phyloP scores from a whole-genome alignment of 164 flowering plant genomes.

The Magnolia changhungtana region DNA sequence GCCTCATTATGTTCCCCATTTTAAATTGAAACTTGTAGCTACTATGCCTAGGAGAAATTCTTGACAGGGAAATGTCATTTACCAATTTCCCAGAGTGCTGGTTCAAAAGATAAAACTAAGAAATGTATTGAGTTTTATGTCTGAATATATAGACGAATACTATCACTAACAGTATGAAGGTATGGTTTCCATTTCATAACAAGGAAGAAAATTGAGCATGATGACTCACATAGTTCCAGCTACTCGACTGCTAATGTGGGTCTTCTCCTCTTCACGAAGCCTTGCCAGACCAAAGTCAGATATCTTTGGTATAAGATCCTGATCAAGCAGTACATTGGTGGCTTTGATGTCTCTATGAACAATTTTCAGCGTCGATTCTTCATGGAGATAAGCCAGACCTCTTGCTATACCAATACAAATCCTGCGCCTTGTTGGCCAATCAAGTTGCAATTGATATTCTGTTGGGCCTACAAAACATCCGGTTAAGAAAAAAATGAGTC shows the following conservation, averaged over 20 bases:
- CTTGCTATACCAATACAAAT: slow-evolving; percentile 47
- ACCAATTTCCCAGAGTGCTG: no score
- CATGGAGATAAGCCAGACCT: slow-evolving; percentile 46
- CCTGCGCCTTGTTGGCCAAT: slow-evolving; percentile 35
- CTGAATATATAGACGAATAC: no score
- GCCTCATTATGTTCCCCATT: no score
- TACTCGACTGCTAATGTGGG: slow-evolving; percentile 11
- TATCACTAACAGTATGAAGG: background rate
- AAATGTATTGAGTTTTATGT: no score
- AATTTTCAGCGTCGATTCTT: slow-evolving; percentile 34
- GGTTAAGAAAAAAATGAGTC: background rate
- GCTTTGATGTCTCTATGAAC: slow-evolving; percentile 17
- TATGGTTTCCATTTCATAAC: background rate
- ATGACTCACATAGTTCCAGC: slow-evolving; percentile 12
- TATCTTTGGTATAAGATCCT: slow-evolving; percentile 11
- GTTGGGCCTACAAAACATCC: background rate
- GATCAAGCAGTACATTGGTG: slow-evolving; percentile 8
- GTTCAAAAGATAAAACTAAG: no score
- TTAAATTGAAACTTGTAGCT: no score
- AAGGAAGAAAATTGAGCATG: background rate
- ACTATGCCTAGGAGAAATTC: no score
- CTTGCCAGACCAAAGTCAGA: slow-evolving; percentile 12
- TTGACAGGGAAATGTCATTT: no score
- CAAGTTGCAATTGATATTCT: slow-evolving; percentile 21
- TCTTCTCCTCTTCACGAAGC: slow-evolving; percentile 6